phyloP scores from a whole-genome alignment of 805 yeast genomes.

The Yarrowia sp. region DNA sequence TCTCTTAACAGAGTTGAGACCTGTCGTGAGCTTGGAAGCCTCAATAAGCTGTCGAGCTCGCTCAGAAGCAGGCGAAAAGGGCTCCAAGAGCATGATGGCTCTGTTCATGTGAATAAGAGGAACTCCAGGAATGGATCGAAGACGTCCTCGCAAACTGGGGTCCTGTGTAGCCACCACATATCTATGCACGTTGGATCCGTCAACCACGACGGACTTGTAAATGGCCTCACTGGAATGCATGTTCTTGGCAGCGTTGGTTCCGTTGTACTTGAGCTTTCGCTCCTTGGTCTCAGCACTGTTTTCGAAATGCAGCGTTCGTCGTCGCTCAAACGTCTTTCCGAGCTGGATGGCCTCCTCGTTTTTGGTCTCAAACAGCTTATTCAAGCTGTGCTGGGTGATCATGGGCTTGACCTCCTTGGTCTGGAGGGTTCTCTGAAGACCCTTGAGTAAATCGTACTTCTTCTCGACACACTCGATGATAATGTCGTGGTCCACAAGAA shows the following conservation, averaged over 20 bases:
- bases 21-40: conserved; percentile 64
- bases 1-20: conserved; percentile 57
- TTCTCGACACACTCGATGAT: conserved; percentile 63
- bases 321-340: conserved; percentile 83
- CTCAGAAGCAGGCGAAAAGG: conserved; percentile 70
- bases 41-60: conserved; percentile 54
- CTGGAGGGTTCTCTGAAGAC: conserved; percentile 76
- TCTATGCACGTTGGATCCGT: conserved; percentile 72
- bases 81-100: conserved; percentile 95
- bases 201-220: conserved; percentile 12
- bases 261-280: conserved; percentile 15
- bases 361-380: conserved; percentile 68
- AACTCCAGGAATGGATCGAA: conserved; percentile 81
- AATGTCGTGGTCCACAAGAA: conserved; percentile 77
- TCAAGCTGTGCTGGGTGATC: conserved; percentile 96
- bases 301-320: conserved; percentile 80
- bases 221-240: conserved; percentile 26
- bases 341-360: conserved; percentile 74
- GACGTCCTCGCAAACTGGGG: conserved; percentile 59
- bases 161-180: conserved; percentile 87
- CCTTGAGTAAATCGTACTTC: conserved; percentile 77
- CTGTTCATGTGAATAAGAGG: conserved; percentile 85
- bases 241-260: not conserved
- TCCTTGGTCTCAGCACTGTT: conserved; percentile 11
- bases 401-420: conserved; percentile 59